These are phyloP conservation scores for Parachaetomium inaequale DNA, from an alignment of 495 filamentous ascomycete genomes.

Conservation along the genomic window DNA sequence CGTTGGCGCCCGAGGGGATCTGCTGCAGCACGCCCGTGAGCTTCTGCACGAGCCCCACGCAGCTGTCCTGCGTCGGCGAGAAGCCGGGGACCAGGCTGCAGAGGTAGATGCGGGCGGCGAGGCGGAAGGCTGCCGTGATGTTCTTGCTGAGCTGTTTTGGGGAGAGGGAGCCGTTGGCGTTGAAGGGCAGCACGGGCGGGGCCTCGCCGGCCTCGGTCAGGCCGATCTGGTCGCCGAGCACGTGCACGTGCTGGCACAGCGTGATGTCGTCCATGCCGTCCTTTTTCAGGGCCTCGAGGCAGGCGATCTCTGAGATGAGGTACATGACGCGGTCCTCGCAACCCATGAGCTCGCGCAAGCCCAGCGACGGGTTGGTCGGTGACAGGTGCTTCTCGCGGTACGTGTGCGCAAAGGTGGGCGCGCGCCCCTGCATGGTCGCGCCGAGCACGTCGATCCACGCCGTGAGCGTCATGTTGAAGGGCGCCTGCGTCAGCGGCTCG, in stretches of 20 bases:
- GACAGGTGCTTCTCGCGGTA: conserved; percentile 88
- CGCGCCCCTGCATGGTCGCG: conserved; percentile 81
- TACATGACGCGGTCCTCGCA: conserved; percentile 98
- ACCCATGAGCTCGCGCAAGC: conserved; percentile 91
- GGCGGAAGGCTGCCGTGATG: conserved; percentile 83
- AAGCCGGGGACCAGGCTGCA: conserved; percentile 90
- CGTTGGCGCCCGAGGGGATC: conserved; percentile 72
- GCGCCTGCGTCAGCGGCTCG: conserved; percentile 58
- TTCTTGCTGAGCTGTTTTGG: conserved; percentile 78
- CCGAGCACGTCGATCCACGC: conserved; percentile 98
- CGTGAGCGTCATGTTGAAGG: conserved; percentile 93
- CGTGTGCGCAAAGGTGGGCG: conserved; percentile 82
- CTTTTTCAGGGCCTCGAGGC: conserved; percentile 81
- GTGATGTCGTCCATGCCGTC: conserved; percentile 77
- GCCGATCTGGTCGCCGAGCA: conserved; percentile 77
- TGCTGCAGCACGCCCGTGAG: conserved; percentile 66
- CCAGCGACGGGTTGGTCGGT: conserved; percentile 59
- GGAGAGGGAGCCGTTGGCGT: conserved; percentile 67
- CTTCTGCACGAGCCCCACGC: conserved; percentile 67
- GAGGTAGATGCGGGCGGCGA: conserved; percentile 91
- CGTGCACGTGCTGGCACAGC: conserved; percentile 78
- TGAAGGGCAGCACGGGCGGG: conserved; percentile 53
- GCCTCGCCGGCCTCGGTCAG: conserved; percentile 62
- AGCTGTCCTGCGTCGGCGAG: conserved; percentile 64
- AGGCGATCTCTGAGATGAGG: conserved; percentile 94